These are phyloP conservation scores for Ogataea glucozyma DNA, from an alignment of 805 yeast species.

Conservation along the genomic window DNA sequence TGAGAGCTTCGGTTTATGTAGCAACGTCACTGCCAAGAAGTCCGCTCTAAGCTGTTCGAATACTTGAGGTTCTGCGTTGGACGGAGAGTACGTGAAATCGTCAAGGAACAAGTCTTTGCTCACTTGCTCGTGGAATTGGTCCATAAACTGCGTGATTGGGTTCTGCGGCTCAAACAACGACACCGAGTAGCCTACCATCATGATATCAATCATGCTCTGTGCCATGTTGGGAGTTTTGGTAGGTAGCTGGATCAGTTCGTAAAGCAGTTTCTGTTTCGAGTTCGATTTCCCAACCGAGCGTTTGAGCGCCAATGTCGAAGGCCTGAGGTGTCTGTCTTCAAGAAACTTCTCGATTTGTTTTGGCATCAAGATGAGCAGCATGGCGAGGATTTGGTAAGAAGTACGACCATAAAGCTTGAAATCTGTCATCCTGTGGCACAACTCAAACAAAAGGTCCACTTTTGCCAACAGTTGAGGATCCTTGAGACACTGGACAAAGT, in stretches of 20 bases:
- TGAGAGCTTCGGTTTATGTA: conserved; percentile 23
- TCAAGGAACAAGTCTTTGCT: conserved; percentile 33
- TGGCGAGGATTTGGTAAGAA: conserved; percentile 36
- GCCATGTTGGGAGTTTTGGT: conserved; percentile 29
- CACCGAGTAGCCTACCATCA: conserved; percentile 37
- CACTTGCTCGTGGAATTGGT: conserved; percentile 24
- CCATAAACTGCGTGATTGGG: conserved; percentile 33
- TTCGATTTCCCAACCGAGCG: conserved; percentile 25
- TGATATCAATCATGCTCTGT: conserved; percentile 34
- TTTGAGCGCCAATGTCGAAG: conserved; percentile 25
- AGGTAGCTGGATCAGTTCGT: conserved; percentile 26
- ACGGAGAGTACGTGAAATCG: conserved; percentile 27
- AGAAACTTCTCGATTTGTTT: conserved; percentile 31
- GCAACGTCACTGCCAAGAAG: conserved; percentile 28
- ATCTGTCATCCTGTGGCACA: conserved; percentile 33
- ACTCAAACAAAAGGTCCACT: conserved; percentile 40
- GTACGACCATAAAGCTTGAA: conserved; percentile 30
- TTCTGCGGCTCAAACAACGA: conserved; percentile 27
- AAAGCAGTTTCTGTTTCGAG: conserved; percentile 30
- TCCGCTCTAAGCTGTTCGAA: conserved; percentile 28
- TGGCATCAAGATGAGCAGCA: conserved; percentile 37
- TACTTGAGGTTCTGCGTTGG: conserved; percentile 18
- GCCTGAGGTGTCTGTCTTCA: conserved; percentile 22
- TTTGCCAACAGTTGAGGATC: conserved; percentile 20
- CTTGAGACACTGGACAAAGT: conserved; percentile 36